Conservation (phyloP, 2,329 filamentous ascomycete genomes). For the Phyllosticta paracitricarpa region DNA sequence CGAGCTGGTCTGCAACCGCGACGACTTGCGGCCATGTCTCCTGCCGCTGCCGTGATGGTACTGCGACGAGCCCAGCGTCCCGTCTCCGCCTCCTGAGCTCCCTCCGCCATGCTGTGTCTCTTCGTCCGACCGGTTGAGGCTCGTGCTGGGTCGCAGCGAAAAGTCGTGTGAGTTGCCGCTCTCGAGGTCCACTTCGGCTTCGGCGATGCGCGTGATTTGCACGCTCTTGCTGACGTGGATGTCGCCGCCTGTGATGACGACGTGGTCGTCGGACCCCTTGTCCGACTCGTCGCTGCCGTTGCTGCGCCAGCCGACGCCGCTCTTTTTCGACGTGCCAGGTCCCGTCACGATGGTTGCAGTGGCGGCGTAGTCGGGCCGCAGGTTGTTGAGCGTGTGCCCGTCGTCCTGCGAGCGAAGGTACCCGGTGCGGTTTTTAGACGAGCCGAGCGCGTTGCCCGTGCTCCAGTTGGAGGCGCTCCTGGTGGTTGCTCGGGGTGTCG, state of each 20-base stretch:
- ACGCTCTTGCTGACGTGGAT: slow-evolving; percentile 8
- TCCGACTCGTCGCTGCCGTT: slow-evolving; percentile 1
- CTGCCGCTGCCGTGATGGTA: background rate
- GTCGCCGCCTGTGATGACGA: slow-evolving; percentile 1
- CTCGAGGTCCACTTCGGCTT: background rate
- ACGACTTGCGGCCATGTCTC: background rate
- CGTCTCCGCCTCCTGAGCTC: background rate
- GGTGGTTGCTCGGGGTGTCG: slow-evolving; percentile 13
- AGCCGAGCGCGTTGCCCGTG: background rate
- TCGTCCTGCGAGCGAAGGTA: background rate
- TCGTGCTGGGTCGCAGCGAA: background rate
- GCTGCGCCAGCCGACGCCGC: background rate
- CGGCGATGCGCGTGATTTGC: slow-evolving; percentile 4
- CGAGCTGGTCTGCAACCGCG: background rate
- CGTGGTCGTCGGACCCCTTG: slow-evolving; percentile 5
- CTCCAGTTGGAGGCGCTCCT: background rate
- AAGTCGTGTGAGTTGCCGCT: background rate
- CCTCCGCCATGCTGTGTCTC: background rate
- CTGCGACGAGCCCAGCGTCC: background rate
- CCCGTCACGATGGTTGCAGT: background rate
- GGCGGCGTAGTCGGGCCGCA: background rate
- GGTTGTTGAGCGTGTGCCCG: background rate
- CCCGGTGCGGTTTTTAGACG: background rate
- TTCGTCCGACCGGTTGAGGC: background rate
- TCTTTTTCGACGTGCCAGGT: background rate